phyloP scores from a whole-genome alignment of 1,284 basidiomycete genomes.

The Cerrena zonata region DNA sequence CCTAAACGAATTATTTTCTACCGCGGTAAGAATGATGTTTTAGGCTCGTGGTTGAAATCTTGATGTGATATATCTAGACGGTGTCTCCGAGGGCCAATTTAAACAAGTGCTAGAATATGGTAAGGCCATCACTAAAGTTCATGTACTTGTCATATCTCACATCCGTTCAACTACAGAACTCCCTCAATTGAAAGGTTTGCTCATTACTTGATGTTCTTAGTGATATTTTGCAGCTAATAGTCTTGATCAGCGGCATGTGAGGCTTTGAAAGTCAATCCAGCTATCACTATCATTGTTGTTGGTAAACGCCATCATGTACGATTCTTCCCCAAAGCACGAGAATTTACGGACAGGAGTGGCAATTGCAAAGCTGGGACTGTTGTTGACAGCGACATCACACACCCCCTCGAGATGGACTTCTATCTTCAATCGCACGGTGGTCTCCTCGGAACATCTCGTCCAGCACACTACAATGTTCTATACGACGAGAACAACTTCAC shows the following conservation, averaged over 20 bases:
- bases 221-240: background rate
- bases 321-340: constrained; percentile 57
- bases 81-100: constrained; percentile 78
- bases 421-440: constrained; percentile 75
- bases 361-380: constrained; percentile 75
- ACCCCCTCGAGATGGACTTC: constrained; percentile 76
- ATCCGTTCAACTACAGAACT: constrained; percentile 36
- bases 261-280: constrained; percentile 50
- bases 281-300: constrained; percentile 70
- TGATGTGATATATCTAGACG: too few species aligned
- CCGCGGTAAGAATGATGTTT: constrained; percentile 56
- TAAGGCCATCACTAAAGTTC: too few species aligned
- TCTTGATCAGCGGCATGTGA: constrained; percentile 48
- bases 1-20: constrained; percentile 72
- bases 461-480: constrained; percentile 64
- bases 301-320: constrained; percentile 75
- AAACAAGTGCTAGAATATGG: constrained; percentile 59
- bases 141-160: too few species aligned
- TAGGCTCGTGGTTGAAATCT: constrained; percentile 3
- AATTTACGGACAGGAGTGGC: constrained; percentile 57
- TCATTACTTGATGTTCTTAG: background rate
- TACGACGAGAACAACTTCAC: constrained; percentile 54
- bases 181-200: constrained; percentile 48
- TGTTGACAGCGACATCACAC: constrained; percentile 63
- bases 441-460: constrained; percentile 45